These are phyloP conservation scores for Tolypocladium cylindrosporum DNA, from an alignment of 2,329 filamentous ascomycete genomes.

Conservation along the genomic window DNA sequence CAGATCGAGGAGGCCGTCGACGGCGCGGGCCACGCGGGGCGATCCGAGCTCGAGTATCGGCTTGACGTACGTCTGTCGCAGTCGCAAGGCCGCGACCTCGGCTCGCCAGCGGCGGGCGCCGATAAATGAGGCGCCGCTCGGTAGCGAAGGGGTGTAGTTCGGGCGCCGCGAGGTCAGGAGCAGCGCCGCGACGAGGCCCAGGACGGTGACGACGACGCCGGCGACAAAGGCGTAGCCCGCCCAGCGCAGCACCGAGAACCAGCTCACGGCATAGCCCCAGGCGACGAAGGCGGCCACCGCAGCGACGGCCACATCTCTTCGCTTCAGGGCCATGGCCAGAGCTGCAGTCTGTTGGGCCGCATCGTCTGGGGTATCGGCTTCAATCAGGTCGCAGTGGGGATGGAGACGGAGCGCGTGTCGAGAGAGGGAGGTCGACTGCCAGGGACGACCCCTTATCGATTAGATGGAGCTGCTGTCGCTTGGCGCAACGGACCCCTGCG, in stretches of 20 bases:
- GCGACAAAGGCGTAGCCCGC: constrained; percentile 72
- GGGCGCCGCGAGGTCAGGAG: constrained; percentile 42
- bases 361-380: constrained; percentile 10
- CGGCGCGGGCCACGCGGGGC: constrained; percentile 64
- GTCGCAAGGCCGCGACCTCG: constrained; percentile 58
- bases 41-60: constrained; percentile 66
- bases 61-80: constrained; percentile 56
- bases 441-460: neutral
- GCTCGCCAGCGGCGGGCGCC: constrained; percentile 54
- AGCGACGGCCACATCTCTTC: constrained; percentile 61
- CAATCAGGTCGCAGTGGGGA: neutral
- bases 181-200: constrained; percentile 46
- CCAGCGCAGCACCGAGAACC: constrained; percentile 75
- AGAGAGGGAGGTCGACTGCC: neutral
- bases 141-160: constrained; percentile 23
- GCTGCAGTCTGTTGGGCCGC: constrained; percentile 16
- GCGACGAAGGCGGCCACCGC: constrained; percentile 65
- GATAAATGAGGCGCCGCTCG: constrained; percentile 48
- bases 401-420: neutral
- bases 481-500: neutral
- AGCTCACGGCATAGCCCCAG: constrained; percentile 79
- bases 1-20: constrained; percentile 70
- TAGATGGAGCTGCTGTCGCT: neutral
- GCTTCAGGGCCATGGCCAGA: constrained; percentile 57
- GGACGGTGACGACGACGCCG: constrained; percentile 50